Evolutionary conservation across 2,329 filamentous ascomycete genomes (phyloP), one percentile per base, ranked within the genome.

Genomic region (Aspergillus sp.): DNA sequence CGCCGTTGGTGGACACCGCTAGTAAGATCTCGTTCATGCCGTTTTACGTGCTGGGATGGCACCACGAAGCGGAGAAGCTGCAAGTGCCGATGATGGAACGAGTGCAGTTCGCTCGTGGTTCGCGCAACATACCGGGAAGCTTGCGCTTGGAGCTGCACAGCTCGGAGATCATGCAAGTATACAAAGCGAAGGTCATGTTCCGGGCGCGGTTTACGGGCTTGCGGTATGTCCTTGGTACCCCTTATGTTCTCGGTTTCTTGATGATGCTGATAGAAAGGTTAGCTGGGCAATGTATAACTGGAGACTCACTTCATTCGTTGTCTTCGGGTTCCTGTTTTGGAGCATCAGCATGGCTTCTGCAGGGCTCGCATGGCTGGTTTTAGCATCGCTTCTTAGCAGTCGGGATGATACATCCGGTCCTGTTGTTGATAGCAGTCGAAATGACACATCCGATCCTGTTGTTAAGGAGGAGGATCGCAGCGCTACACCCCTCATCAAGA

Each of bases 271-370:
- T 54, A 30, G 13, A 19, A 36, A 57, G 39, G 17, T 54, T 60
- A 82, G 90, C 52, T 95, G 90, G 86, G 69, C 93, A 58, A 96
- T 99, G 90, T 95, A 95, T 70, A 88, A 91, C 62, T 89, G 94
- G 78, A 86, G 90, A 11, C 70, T 95, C 38, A 74, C 86, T 1
- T 87, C 87, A 5, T 92, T 92, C 60, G 55, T 90, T 0, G 70
- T 88, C 0, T 90, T 92, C 68, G 90, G 88, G 0, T 75, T 80
- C 0, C 67, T 85, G 0, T 97, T 97, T 75, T 98, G 93, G 92
- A 72, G 80, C 1, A 85, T 86, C 11, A 92, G 94, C 71, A 82
- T 96, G 69, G 64, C 86, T 0, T 89, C 88, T 44, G 85, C 90
- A 73, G 80, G 82, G 1, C 39, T 88, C 0, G 87, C 85, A 0